A percentile compares a stretch with the other conserved stretches of the same genome.
These are phyloP conservation scores for Amanita rimosa DNA, from an alignment of 768 basidiomycete species.

Conservation along the genomic window DNA sequence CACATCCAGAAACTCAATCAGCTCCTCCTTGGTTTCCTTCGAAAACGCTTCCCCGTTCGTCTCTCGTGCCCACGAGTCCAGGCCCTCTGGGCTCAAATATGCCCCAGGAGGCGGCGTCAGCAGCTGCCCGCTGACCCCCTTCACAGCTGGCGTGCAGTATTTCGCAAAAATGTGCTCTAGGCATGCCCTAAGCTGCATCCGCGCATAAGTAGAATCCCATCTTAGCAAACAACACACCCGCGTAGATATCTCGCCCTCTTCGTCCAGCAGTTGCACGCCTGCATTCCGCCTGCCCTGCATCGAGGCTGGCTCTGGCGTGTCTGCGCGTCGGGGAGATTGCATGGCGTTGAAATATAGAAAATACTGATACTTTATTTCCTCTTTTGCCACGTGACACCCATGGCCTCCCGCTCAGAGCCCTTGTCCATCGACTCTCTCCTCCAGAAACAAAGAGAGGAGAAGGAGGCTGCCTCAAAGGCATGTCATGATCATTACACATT, in stretches of 20 bases:
- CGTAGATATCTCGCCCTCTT: constrained; percentile 56
- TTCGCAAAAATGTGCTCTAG: constrained; percentile 72
- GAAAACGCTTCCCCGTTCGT: constrained; percentile 80
- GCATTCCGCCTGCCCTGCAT: constrained; percentile 47
- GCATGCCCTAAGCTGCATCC: constrained; percentile 50
- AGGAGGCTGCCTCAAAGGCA: constrained; percentile 88
- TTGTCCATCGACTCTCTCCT: constrained; percentile 84
- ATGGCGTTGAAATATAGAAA: constrained; percentile 11
- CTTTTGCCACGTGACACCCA: constrained; percentile 7
- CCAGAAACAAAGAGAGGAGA: constrained; percentile 79
- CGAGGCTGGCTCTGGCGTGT: constrained; percentile 52
- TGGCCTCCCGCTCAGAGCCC: constrained; percentile 53
- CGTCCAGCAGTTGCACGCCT: constrained; percentile 49
- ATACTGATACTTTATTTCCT: no score
- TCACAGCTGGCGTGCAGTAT: constrained; percentile 47
- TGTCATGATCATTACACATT: background rate
- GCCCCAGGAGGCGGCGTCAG: constrained; percentile 43
- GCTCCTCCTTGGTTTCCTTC: constrained; percentile 67
- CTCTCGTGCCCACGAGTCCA: constrained; percentile 69
- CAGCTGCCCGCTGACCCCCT: constrained; percentile 17
- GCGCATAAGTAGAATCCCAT: constrained; percentile 1
- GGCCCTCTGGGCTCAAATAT: constrained; percentile 43
- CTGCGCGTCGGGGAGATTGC: constrained; percentile 34
- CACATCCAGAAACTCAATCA: constrained; percentile 65
- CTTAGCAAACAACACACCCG: constrained; percentile 27